phyloP scores from a whole-genome alignment of 2,329 filamentous ascomycete genomes.

The Diaporthe vexans region DNA sequence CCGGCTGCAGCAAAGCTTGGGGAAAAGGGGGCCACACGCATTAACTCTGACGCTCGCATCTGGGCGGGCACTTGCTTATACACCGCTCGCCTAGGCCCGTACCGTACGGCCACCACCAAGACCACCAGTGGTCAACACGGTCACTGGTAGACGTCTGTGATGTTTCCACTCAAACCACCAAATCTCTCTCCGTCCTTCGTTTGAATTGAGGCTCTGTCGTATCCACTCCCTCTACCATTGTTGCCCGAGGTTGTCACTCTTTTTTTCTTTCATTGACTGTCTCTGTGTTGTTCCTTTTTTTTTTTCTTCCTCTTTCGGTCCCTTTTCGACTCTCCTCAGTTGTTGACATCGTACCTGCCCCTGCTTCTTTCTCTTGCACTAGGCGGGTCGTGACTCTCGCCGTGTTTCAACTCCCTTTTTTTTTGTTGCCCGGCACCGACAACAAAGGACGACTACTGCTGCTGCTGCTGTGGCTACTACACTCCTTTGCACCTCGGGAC shows the following conservation, averaged over 20 bases:
- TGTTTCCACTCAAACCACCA: slow-evolving; percentile 22
- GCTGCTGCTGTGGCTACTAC: neutral
- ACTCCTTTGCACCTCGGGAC: slow-evolving; percentile 17
- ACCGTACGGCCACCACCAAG: slow-evolving; percentile 6
- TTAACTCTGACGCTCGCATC: slow-evolving; percentile 6
- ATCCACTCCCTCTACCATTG: slow-evolving; percentile 23
- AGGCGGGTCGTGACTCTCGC: slow-evolving; percentile 28
- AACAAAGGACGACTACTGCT: slow-evolving; percentile 28
- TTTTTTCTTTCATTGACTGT: neutral
- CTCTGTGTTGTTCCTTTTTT: neutral
- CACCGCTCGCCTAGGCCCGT: slow-evolving; percentile 20
- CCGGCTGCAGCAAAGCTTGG: slow-evolving; percentile 19
- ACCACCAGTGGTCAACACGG: neutral
- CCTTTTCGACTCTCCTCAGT: neutral
- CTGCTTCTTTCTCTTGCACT: slow-evolving; percentile 28
- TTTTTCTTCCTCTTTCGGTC: neutral
- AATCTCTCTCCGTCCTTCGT: neutral
- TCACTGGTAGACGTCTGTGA: neutral
- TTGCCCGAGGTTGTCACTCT: slow-evolving; percentile 1
- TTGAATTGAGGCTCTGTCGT: slow-evolving; percentile 28
- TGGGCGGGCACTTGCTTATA: slow-evolving; percentile 17
- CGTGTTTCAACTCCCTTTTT: slow-evolving; percentile 29
- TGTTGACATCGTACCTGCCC: slow-evolving; percentile 24
- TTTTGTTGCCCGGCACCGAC: slow-evolving; percentile 18
- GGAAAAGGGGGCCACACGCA: slow-evolving; percentile 22